These are phyloP conservation scores for Hapsidospora chrysogenum DNA, from an alignment of 495 filamentous ascomycete species.

Conservation along the genomic window DNA sequence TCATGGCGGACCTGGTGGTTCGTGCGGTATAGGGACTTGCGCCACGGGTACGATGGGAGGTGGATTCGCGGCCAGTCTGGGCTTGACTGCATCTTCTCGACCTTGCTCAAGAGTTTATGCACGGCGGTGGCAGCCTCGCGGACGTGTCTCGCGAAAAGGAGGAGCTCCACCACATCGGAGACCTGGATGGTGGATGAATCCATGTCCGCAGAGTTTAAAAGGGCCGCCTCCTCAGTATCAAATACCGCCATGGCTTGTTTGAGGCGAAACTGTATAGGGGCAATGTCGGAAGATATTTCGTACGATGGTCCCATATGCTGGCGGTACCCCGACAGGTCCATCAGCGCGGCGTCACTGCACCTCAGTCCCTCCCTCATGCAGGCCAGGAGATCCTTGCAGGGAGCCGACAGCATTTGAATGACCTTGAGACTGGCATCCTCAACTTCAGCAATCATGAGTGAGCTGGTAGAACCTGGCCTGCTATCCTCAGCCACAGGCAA, in stretches of 20 bases:
- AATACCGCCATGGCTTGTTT: conserved; percentile 12
- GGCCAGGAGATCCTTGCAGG: conserved; percentile 25
- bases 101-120: conserved; percentile 23
- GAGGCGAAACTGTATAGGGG: conserved; percentile 15
- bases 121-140: conserved; percentile 33
- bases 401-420: conserved; percentile 20
- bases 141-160: conserved; percentile 37
- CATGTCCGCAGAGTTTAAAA: conserved; percentile 10
- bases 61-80: conserved; percentile 19
- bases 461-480: not conserved
- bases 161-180: conserved; percentile 31
- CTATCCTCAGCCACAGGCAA: not conserved
- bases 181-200: conserved; percentile 5
- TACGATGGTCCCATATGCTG: conserved; percentile 16
- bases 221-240: conserved; percentile 16
- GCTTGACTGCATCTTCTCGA: conserved; percentile 26
- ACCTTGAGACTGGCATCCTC: not conserved
- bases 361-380: conserved; percentile 24
- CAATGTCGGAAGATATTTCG: conserved; percentile 16
- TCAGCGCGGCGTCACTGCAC: conserved; percentile 27
- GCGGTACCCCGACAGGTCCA: conserved; percentile 30
- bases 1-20: conserved; percentile 42
- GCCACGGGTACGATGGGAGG: conserved; percentile 31
- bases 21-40: conserved; percentile 32
- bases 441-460: not conserved